These are phyloP conservation scores for Rhodofomes roseus DNA, from an alignment of 1,284 basidiomycete species.

Conservation along the genomic window DNA sequence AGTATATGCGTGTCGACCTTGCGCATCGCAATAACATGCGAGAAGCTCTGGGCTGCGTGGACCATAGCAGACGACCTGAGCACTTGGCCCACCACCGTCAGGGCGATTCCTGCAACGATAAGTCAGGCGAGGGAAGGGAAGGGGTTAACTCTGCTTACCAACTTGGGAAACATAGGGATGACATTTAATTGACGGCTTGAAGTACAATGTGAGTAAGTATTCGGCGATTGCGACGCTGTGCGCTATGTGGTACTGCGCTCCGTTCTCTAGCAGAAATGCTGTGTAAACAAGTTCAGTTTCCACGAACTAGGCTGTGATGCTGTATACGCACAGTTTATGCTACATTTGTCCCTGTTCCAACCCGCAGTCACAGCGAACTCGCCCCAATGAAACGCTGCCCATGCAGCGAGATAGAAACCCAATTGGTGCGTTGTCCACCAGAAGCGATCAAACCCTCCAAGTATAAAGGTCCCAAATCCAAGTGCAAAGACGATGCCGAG, in stretches of 20 bases:
- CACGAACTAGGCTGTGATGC: not conserved
- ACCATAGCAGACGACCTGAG: conserved; percentile 93
- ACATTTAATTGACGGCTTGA: conserved; percentile 58
- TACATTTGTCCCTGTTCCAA: conserved; percentile 92
- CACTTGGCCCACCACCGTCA: conserved; percentile 72
- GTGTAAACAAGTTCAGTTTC: not conserved
- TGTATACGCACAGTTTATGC: conserved; percentile 80
- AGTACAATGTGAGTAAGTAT: conserved; percentile 72
- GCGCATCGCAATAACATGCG: conserved; percentile 76
- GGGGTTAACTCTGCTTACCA: conserved; percentile 12
- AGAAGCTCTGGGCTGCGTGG: conserved; percentile 91
- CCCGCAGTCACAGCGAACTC: conserved; percentile 96
- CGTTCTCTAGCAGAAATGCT: conserved; percentile 97
- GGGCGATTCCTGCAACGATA: conserved; percentile 46
- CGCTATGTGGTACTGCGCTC: conserved; percentile 81
- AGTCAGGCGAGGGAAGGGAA: no score
- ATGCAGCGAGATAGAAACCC: conserved; percentile 77
- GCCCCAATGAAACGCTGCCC: conserved; percentile 88
- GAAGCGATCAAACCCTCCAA: conserved; percentile 39
- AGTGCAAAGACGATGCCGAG: conserved; percentile 64
- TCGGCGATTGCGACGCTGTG: conserved; percentile 79
- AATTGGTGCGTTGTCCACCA: conserved; percentile 78
- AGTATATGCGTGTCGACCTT: conserved; percentile 77
- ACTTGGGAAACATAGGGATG: conserved; percentile 49
- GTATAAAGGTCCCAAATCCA: conserved; percentile 46